Percentiles rank a stretch among this genome's conserved stretches.
Evolutionary conservation across 179 eudicot genomes (phyloP).

Genomic region (Silene noctiflora): DNA sequence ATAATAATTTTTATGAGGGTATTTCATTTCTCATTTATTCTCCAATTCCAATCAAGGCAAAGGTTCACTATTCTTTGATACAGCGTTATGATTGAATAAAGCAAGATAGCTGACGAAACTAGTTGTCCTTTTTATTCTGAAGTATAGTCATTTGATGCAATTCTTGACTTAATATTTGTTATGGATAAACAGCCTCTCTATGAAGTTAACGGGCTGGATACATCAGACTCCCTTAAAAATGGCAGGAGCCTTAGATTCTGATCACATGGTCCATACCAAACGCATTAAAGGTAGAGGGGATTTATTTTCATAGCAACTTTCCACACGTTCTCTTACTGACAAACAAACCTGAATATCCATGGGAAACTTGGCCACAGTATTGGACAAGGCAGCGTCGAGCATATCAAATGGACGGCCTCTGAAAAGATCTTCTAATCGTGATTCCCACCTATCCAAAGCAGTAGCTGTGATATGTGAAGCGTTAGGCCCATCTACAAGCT

Average conservation of each 20-base stretch:
- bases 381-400: constrained; percentile 75
- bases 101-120: too few species aligned
- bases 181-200: too few species aligned
- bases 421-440: constrained; percentile 60
- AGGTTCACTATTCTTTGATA: too few species aligned
- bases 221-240: too few species aligned
- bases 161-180: too few species aligned
- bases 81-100: too few species aligned
- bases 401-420: constrained; percentile 69
- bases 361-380: constrained; percentile 65
- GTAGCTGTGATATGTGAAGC: constrained; percentile 72
- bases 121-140: too few species aligned
- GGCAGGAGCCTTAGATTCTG: neutral
- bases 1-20: too few species aligned
- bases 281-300: neutral
- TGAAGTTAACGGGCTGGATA: too few species aligned
- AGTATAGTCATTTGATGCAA: neutral
- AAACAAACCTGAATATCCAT: constrained; percentile 72
- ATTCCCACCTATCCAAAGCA: constrained; percentile 73
- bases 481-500: constrained; percentile 80
- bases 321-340: neutral
- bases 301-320: neutral
- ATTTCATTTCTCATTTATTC: too few species aligned
- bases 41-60: too few species aligned
- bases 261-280: neutral